Conservation (phyloP, 148 eudicot species). For the Silene uniflora region DNA sequence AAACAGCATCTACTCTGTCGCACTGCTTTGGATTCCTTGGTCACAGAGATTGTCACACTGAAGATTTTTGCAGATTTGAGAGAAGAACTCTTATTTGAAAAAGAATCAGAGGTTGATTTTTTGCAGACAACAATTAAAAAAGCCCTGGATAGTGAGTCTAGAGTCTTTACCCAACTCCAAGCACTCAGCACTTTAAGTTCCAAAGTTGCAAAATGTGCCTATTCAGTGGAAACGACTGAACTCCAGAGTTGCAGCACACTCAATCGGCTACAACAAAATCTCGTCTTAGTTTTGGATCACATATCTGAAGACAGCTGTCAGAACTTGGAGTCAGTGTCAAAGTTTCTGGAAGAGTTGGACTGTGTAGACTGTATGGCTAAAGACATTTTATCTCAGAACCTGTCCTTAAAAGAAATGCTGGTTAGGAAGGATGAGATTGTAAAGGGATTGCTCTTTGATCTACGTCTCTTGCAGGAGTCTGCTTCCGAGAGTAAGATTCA, state of each 20-base stretch:
- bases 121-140: slow-evolving; percentile 35
- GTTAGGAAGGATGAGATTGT: slow-evolving; percentile 69
- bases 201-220: slow-evolving; percentile 23
- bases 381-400: slow-evolving; percentile 44
- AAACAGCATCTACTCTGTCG: slow-evolving; percentile 17
- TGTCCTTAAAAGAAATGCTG: slow-evolving; percentile 48
- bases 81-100: slow-evolving; percentile 44
- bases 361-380: slow-evolving; percentile 39
- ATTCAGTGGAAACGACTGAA: slow-evolving; percentile 34
- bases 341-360: slow-evolving; percentile 46
- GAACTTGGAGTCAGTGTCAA: slow-evolving; percentile 31
- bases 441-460: slow-evolving; percentile 67
- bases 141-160: slow-evolving; percentile 32
- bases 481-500: slow-evolving; percentile 55
- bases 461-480: slow-evolving; percentile 79
- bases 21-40: slow-evolving; percentile 39
- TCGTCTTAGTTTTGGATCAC: slow-evolving; percentile 28
- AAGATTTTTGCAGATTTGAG: slow-evolving; percentile 35
- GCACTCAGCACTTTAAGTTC: slow-evolving; percentile 29
- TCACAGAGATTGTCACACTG: slow-evolving; percentile 39
- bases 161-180: slow-evolving; percentile 32
- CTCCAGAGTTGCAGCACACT: slow-evolving; percentile 31
- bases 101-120: slow-evolving; percentile 37
- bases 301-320: slow-evolving; percentile 33
- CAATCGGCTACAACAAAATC: slow-evolving; percentile 30